Base-by-base conservation (phyloP, 805 yeast genomes). In the Yarrowia osloensis region DNA sequence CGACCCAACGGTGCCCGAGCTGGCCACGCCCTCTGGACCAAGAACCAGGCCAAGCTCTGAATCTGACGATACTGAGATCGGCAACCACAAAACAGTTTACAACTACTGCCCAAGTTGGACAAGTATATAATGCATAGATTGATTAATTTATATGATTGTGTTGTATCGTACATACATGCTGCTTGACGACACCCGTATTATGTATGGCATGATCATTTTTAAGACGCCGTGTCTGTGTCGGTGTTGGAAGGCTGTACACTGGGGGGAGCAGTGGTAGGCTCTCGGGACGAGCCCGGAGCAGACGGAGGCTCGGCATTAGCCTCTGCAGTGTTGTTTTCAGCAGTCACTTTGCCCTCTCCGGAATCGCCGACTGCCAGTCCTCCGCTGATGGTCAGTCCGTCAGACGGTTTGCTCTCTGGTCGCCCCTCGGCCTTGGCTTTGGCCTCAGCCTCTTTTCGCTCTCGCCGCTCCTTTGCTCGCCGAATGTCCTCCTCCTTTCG, bases 1-100 rank as follows among this genome's bases (percentile, higher is more conserved):
- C 68, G 74, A 28, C 44, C 71, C 31, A 73, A 73, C 33, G 75
- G 74, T 5, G 67, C 75, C 11, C 70, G 70, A 62, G 77, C 77
- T 8, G 77, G 77, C 2, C 67, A 61, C 15, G 77, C 77, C 31
- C 67, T 74, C 28, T 31, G 68, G 68, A 26, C 52, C 68, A 6
- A 68, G 68, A 46, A 61, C 54, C 66, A 61, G 66, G 15, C 66
- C 24, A 61, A 61, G 24, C 7, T 59, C n/a, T 42, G 15, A 26
- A 8, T 19, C 22, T 37, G 15, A 35, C 39, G 39, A n/a, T n/a
- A n/a, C n/a, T n/a, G n/a, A 19, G 8, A 40, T 37, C 11, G 6
- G 8, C 4, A 8, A 19, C 22, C 3, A 37, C 40, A 39, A n/a
- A 39, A 39, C 42, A 40, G 26, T 21, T n/a, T 35, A 28, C 40